Evolutionary conservation across 176 grass and related monocot genomes (phyloP), one percentile per base, ranked within the genome.

Genomic region (Oryza longistaminata): DNA sequence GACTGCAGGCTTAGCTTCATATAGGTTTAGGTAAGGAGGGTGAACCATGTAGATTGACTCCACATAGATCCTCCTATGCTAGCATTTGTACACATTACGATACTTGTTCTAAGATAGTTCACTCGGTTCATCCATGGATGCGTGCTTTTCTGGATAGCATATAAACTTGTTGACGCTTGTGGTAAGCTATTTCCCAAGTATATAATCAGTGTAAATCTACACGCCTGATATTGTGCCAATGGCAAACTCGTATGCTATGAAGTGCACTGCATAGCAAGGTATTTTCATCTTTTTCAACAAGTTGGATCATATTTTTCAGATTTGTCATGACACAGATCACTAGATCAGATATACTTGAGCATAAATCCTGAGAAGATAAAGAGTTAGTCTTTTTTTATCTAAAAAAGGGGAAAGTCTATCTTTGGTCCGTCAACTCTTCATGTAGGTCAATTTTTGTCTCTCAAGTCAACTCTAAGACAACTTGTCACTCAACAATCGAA

Each of bases 11-110:
- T 75, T 74, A 76, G 26, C 7, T 19, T 6, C 52, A 58, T 31
- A 43, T 21, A 67, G 24, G 10, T 21, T 61, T 77, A 34, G 37
- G 16, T 13, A 22, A 46, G 22, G 16, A 68, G 42, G 10, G 60
- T 44, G 48, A 46, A 70, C 21, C 52, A 21, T 58, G 52, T 21
- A 50, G 74, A 46, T 70, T 62, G 7, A 35, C 1, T 71, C 66
- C 42, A 83, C 73, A 40, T 71, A 88, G 62, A 81, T 9, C 60
- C n/a, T 53, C 27, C 14, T 33, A 43, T 39, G 53, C 27, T 52
- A 64, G 68, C n/a, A 86, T 71, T 64, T 79, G 21, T 64, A 21
- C 19, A 71, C 24, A 86, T 44, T n/a, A 43, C 55, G 34, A 84
- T 21, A 24, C 37, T 58, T 58, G 35, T 70, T 11, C 34, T 70